A percentile compares a stretch with the other conserved stretches of the same genome.
Conservation (phyloP, 1,139 yeast genomes). For the Meyerozyma athensensis region DNA sequence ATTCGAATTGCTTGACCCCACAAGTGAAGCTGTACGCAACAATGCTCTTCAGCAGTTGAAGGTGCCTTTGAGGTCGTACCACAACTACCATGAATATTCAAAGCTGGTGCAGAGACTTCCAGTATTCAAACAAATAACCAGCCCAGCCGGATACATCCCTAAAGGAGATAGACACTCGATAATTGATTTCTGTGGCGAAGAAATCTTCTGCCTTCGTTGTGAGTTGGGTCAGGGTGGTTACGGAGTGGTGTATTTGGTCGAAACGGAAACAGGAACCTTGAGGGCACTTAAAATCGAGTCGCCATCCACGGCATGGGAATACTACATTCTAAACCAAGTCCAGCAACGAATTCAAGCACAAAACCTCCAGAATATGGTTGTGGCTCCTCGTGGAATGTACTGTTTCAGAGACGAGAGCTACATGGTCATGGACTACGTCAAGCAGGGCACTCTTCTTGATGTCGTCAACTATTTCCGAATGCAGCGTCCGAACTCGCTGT, state of each 20-base stretch:
- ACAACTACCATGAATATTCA: constrained; percentile 23
- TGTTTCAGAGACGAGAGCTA: constrained; percentile 71
- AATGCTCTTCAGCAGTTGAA: constrained; percentile 20
- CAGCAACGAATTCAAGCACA: constrained; percentile 29
- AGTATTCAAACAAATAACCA: constrained; percentile 30
- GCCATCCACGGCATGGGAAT: constrained; percentile 80
- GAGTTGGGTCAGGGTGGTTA: constrained; percentile 78
- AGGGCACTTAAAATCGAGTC: constrained; percentile 72
- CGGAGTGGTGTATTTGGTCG: constrained; percentile 75
- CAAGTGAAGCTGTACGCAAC: constrained; percentile 20
- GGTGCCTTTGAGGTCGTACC: constrained; percentile 24
- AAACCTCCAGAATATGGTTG: constrained; percentile 26
- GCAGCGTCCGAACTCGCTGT: neutral
- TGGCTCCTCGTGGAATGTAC: constrained; percentile 50
- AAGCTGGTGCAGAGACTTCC: constrained; percentile 25
- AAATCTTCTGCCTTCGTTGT: constrained; percentile 51
- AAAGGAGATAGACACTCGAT: constrained; percentile 39
- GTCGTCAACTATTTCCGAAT: constrained; percentile 46
- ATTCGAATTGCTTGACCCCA: constrained; percentile 25
- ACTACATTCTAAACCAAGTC: constrained; percentile 60
- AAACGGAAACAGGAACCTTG: constrained; percentile 52
- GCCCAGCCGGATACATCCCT: constrained; percentile 26
- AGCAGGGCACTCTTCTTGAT: constrained; percentile 75
- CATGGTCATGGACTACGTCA: constrained; percentile 60
- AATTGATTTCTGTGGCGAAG: constrained; percentile 47